Evolutionary conservation across 2,329 filamentous ascomycete species (phyloP).

Genomic region (Calonectria pteridis): DNA sequence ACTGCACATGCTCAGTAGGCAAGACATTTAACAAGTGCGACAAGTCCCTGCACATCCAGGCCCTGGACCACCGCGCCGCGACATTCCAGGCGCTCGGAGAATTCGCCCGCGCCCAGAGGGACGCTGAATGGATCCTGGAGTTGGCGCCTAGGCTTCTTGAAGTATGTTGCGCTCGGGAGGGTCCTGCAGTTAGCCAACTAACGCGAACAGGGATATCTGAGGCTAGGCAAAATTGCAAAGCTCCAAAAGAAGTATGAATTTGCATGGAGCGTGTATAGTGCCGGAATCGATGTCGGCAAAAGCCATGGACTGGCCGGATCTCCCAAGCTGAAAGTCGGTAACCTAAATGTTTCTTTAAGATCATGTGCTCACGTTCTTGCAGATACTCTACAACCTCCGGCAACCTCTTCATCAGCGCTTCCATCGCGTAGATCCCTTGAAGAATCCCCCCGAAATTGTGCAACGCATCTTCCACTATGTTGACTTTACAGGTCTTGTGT

Average conservation of each 20-base stretch:
- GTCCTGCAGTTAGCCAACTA: background rate
- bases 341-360: background rate
- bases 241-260: constrained; percentile 53
- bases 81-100: constrained; percentile 55
- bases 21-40: constrained; percentile 56
- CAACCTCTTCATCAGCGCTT: constrained; percentile 51
- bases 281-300: constrained; percentile 52
- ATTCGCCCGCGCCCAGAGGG: constrained; percentile 52
- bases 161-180: constrained; percentile 41
- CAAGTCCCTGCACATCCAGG: constrained; percentile 53
- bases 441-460: constrained; percentile 52
- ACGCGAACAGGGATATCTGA: constrained; percentile 54
- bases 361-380: constrained; percentile 2
- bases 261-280: constrained; percentile 56
- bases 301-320: constrained; percentile 43
- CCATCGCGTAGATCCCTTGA: constrained; percentile 51
- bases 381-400: constrained; percentile 53
- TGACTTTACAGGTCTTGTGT: constrained; percentile 50
- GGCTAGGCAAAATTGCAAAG: constrained; percentile 55
- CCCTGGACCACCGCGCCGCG: constrained; percentile 56
- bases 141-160: constrained; percentile 56
- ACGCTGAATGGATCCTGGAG: constrained; percentile 59
- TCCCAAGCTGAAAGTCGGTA: constrained; percentile 50
- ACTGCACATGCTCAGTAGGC: constrained; percentile 52
- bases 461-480: constrained; percentile 52